A percentile compares a stretch with the other conserved stretches of the same genome.
Conservation (phyloP, 2,329 filamentous ascomycete genomes). For the Colletotrichum truncatum region DNA sequence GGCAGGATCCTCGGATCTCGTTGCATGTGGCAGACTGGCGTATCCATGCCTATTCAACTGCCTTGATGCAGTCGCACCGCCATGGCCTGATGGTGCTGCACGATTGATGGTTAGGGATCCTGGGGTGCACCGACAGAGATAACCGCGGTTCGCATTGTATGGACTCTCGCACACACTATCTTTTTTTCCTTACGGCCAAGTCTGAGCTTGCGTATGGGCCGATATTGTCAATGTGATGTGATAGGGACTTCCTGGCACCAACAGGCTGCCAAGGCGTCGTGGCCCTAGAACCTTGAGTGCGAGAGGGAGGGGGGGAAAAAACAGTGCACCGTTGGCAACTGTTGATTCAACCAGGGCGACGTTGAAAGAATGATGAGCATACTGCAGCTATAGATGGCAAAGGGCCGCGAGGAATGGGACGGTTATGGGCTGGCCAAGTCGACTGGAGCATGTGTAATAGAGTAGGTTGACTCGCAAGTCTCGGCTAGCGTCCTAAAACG, state of each 20-base stretch:
- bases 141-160: not conserved
- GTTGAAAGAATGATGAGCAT: not conserved
- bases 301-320: no score
- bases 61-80: slow-evolving; percentile 8
- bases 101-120: not conserved
- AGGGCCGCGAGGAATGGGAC: not conserved
- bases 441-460: slow-evolving; percentile 20
- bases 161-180: no score
- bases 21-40: slow-evolving; percentile 9
- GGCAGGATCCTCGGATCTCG: not conserved
- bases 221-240: not conserved
- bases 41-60: not conserved
- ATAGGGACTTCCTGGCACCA: not conserved
- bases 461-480: not conserved
- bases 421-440: slow-evolving; percentile 6
- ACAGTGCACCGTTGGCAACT: not conserved
- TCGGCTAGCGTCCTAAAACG: slow-evolving; percentile 17
- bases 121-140: slow-evolving; percentile 7
- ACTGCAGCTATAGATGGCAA: not conserved
- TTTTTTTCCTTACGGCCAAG: not conserved
- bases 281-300: no score
- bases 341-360: not conserved
- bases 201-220: slow-evolving; percentile 4
- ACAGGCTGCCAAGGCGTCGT: not conserved
- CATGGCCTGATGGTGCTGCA: slow-evolving; percentile 7